These are phyloP conservation scores for Clitopilus passeckerianus DNA, from an alignment of 768 basidiomycete genomes.

Conservation along the genomic window DNA sequence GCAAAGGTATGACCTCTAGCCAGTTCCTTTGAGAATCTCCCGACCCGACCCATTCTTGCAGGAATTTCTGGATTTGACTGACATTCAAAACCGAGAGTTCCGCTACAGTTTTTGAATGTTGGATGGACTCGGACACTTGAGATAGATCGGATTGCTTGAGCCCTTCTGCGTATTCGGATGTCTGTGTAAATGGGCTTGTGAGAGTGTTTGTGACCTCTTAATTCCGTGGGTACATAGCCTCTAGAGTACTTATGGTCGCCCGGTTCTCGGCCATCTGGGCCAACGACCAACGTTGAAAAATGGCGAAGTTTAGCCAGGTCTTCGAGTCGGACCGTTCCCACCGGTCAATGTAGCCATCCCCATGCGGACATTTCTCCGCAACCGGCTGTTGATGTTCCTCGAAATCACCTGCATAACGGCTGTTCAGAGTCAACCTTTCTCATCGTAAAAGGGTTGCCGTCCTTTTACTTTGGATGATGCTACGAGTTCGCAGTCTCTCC, in stretches of 20 bases:
- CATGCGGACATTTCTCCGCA: neutral
- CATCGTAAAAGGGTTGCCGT: neutral
- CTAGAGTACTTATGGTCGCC: too few relatives aligned
- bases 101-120: constrained; percentile 54
- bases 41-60: constrained; percentile 14
- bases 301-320: too few relatives aligned
- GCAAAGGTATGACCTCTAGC: constrained; percentile 46
- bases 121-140: neutral
- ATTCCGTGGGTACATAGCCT: too few relatives aligned
- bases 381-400: neutral
- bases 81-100: constrained; percentile 67
- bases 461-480: neutral
- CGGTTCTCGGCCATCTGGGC: too few relatives aligned
- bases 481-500: neutral
- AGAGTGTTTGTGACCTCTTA: too few relatives aligned
- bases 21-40: neutral
- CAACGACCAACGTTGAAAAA: too few relatives aligned
- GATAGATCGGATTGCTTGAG: too few relatives aligned
- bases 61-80: constrained; percentile 73
- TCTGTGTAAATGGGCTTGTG: too few relatives aligned
- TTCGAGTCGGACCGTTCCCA: neutral
- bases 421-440: neutral
- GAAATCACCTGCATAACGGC: neutral
- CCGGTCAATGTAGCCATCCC: neutral
- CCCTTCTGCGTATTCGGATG: too few relatives aligned